Evolutionary conservation across 306 rosid species (phyloP).

Genomic region (Prosopis cineraria): DNA sequence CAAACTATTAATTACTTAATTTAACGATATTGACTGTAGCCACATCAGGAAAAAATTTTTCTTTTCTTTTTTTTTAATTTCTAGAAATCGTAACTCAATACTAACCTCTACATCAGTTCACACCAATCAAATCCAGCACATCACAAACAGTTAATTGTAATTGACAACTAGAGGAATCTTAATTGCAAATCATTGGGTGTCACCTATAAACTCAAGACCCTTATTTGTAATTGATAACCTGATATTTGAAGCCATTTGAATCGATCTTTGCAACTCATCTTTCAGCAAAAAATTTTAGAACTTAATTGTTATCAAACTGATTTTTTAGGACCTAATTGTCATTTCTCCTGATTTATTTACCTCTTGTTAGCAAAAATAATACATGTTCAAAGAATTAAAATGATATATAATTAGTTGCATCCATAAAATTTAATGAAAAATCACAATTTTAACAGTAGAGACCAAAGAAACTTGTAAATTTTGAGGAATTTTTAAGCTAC

Average conservation of each 20-base stretch:
- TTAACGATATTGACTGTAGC: background rate
- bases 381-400: background rate
- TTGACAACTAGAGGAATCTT: slow-evolving; percentile 1
- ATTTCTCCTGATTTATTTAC: background rate
- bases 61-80: too few species aligned
- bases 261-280: too few species aligned
- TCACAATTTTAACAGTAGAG: background rate
- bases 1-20: background rate
- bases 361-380: background rate
- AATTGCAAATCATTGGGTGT: too few species aligned
- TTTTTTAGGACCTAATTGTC: background rate
- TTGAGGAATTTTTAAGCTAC: too few species aligned
- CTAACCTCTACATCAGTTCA: background rate
- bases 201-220: too few species aligned
- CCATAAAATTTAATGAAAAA: background rate
- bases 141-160: background rate
- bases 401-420: too few species aligned
- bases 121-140: background rate
- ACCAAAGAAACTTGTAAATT: too few species aligned
- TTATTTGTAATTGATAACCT: too few species aligned
- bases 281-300: too few species aligned
- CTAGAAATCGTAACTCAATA: background rate
- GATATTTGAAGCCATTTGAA: too few species aligned
- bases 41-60: background rate
- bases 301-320: too few species aligned